These are phyloP conservation scores for Golovinomyces cichoracearum DNA, from an alignment of 2,329 filamentous ascomycete genomes.

Conservation along the genomic window DNA sequence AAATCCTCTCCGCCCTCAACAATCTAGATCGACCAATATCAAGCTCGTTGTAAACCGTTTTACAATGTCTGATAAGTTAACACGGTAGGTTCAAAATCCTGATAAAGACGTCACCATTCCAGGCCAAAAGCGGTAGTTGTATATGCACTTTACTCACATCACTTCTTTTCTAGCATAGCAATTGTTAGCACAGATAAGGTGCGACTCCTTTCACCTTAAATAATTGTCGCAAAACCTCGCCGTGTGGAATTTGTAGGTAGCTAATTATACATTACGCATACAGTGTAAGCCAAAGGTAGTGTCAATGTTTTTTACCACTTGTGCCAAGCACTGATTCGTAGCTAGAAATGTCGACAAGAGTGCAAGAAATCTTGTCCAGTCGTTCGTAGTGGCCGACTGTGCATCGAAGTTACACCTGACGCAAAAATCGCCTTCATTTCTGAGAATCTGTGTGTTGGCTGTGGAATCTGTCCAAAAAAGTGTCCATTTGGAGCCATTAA, in stretches of 20 bases:
- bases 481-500: conserved; percentile 97
- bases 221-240: conserved; percentile 18
- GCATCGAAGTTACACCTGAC: conserved; percentile 71
- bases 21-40: not conserved
- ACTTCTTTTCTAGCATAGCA: conserved; percentile 43
- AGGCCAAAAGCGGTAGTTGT: not conserved
- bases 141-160: conserved; percentile 2
- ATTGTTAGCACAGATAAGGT: conserved; percentile 99
- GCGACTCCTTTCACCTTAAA: conserved; percentile 13
- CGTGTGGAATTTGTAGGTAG: conserved; percentile 7
- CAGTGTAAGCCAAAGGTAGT: conserved; percentile 69
- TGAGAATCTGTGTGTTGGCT: conserved; percentile 85
- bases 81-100: conserved; percentile 38
- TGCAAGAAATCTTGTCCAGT: conserved; percentile 98
- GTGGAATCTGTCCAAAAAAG: conserved; percentile 98
- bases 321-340: conserved; percentile 3
- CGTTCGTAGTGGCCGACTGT: conserved; percentile 87
- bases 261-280: conserved; percentile 18
- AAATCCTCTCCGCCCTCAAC: not conserved
- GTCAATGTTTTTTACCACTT: not conserved
- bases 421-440: conserved; percentile 97
- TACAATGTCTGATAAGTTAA: conserved; percentile 74
- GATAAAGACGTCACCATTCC: not conserved
- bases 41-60: not conserved
- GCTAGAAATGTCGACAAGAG: conserved; percentile 87